A percentile compares a stretch with the other conserved stretches of the same genome.
These are phyloP conservation scores for Solanum medicagineum DNA, from an alignment of 257 asterid species.

Conservation along the genomic window DNA sequence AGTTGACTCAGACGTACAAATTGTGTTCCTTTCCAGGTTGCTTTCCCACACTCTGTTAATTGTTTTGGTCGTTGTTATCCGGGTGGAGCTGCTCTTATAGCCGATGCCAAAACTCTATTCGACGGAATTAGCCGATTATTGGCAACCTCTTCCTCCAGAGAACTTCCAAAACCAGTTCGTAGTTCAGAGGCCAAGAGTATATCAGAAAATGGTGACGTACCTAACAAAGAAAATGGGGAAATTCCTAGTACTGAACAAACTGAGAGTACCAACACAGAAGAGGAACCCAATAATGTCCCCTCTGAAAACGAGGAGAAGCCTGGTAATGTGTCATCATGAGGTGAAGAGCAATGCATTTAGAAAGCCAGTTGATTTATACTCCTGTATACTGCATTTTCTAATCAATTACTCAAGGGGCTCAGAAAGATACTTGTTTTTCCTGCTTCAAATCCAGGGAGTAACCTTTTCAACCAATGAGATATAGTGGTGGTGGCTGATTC, in stretches of 20 bases:
- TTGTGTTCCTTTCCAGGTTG: constrained; percentile 39
- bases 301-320: constrained; percentile 23
- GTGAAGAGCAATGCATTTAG: background rate
- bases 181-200: constrained; percentile 21
- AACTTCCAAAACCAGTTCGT: constrained; percentile 45
- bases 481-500: background rate
- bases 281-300: constrained; percentile 12
- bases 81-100: constrained; percentile 61
- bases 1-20: background rate
- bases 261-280: constrained; percentile 23
- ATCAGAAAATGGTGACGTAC: constrained; percentile 53
- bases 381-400: background rate
- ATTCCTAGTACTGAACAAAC: constrained; percentile 24
- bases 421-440: background rate
- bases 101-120: constrained; percentile 59
- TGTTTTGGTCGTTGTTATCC: constrained; percentile 90
- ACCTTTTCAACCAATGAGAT: background rate
- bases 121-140: constrained; percentile 56
- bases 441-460: background rate
- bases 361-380: background rate
- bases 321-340: constrained; percentile 1
- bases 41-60: constrained; percentile 62
- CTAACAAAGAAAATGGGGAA: constrained; percentile 42
- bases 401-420: background rate
- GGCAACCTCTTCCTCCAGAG: constrained; percentile 52